Evolutionary conservation across 78 protist species (phyloP).

Genomic region (Dictyostelium intermedium): DNA sequence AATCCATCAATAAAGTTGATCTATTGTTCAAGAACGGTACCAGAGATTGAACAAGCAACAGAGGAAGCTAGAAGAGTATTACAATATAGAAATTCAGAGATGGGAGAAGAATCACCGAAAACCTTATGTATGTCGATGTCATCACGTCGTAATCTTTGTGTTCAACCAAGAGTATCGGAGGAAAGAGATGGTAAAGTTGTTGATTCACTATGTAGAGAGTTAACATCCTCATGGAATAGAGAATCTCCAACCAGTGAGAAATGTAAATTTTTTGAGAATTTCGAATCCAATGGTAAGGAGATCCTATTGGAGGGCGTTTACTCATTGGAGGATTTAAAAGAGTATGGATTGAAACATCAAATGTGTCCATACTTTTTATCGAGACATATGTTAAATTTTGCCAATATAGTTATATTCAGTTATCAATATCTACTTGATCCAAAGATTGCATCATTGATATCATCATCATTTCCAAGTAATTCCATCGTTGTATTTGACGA

Average conservation of each 20-base stretch:
- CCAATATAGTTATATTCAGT: constrained; percentile 95
- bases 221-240: constrained; percentile 91
- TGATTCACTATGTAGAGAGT: constrained; percentile 85
- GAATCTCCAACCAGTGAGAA: constrained; percentile 15
- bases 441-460: constrained; percentile 86
- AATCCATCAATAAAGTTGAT: constrained; percentile 79
- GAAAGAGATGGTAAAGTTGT: constrained; percentile 56
- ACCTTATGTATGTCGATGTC: constrained; percentile 89
- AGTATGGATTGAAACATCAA: constrained; percentile 72
- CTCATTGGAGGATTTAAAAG: constrained; percentile 90
- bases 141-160: constrained; percentile 92
- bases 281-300: constrained; percentile 53
- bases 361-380: constrained; percentile 97
- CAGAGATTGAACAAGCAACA: constrained; percentile 93
- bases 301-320: constrained; percentile 88
- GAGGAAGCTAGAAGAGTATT: constrained; percentile 90
- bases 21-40: constrained; percentile 99
- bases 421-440: constrained; percentile 98
- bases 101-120: constrained; percentile 66
- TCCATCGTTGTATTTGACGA: constrained; percentile 97
- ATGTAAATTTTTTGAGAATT: constrained; percentile 82
- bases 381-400: constrained; percentile 67
- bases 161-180: constrained; percentile 84
- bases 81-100: constrained; percentile 39
- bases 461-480: constrained; percentile 76